Conservation (phyloP, 352 stramenopile genomes). For the Pilasporangium apinafurcum region DNA sequence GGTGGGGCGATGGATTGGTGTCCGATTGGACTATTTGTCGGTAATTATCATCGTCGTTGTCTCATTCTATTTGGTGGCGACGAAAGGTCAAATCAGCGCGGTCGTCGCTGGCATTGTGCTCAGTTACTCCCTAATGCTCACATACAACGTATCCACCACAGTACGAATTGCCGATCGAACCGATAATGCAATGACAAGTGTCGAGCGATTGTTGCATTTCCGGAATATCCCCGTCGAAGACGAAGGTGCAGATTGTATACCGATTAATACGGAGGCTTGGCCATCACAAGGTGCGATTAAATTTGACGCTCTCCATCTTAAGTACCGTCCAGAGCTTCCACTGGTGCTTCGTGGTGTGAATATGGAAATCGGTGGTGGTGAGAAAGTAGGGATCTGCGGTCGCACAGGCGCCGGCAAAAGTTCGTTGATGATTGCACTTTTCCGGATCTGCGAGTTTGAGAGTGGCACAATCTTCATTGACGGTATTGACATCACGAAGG, state of each 20-base stretch:
- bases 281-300: slow-evolving; percentile 12
- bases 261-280: slow-evolving; percentile 11
- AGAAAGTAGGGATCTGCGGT: slow-evolving; percentile 54
- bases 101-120: slow-evolving; percentile 16
- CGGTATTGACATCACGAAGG: slow-evolving; percentile 54
- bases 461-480: slow-evolving; percentile 81
- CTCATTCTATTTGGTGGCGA: slow-evolving; percentile 74
- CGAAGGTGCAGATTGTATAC: background rate
- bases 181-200: slow-evolving; percentile 42
- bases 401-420: slow-evolving; percentile 38
- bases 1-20: slow-evolving; percentile 87
- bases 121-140: slow-evolving; percentile 38
- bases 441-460: slow-evolving; percentile 38
- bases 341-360: slow-evolving; percentile 27
- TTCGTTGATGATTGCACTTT: slow-evolving; percentile 36
- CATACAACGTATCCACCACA: slow-evolving; percentile 24
- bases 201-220: slow-evolving; percentile 30
- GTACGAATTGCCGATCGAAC: slow-evolving; percentile 19
- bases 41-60: slow-evolving; percentile 85
- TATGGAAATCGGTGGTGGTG: slow-evolving; percentile 19
- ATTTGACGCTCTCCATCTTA: slow-evolving; percentile 17
- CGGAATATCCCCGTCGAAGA: slow-evolving; percentile 1
- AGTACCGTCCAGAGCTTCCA: slow-evolving; percentile 29
- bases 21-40: slow-evolving; percentile 82
- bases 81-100: slow-evolving; percentile 24